phyloP scores from a whole-genome alignment of 805 yeast genomes.

The Metschnikowia noctiluminum region DNA sequence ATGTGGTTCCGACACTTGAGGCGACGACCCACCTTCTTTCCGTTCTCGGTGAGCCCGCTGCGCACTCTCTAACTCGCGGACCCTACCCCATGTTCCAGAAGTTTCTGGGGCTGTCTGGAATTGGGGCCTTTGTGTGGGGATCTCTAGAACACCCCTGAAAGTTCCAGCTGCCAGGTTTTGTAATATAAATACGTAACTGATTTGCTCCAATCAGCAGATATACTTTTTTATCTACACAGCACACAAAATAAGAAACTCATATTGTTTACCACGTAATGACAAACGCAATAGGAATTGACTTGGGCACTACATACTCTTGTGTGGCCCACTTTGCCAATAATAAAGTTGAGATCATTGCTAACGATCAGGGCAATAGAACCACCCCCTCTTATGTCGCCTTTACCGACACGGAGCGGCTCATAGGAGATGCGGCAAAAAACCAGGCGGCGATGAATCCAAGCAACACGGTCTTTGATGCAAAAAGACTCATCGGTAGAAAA shows the following conservation, averaged over 20 bases:
- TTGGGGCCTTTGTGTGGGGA: slow-evolving; percentile 9
- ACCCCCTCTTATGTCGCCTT: slow-evolving; percentile 96
- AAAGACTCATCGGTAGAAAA: slow-evolving; percentile 86
- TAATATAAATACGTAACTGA: slow-evolving; percentile 5
- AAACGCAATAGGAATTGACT: slow-evolving; percentile 79
- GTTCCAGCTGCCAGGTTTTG: neutral
- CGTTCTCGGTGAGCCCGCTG: neutral
- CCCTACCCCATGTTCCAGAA: slow-evolving; percentile 9
- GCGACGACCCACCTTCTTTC: too few species aligned
- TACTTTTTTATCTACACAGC: neutral
- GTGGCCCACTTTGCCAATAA: slow-evolving; percentile 72
- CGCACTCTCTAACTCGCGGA: neutral
- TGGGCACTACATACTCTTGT: slow-evolving; percentile 97
- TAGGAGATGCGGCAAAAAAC: slow-evolving; percentile 98
- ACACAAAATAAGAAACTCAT: neutral
- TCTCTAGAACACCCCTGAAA: slow-evolving; percentile 7
- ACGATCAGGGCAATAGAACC: slow-evolving; percentile 98
- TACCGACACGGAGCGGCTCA: slow-evolving; percentile 91
- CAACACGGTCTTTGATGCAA: slow-evolving; percentile 93
- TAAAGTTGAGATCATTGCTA: slow-evolving; percentile 92
- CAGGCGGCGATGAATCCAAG: slow-evolving; percentile 96
- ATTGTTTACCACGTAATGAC: slow-evolving; percentile 13
- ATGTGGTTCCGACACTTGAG: too few species aligned
- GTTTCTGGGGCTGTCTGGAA: slow-evolving; percentile 14
- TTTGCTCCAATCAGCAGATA: neutral